These are phyloP conservation scores for Rosa persica DNA, from an alignment of 306 rosid species.

Conservation along the genomic window DNA sequence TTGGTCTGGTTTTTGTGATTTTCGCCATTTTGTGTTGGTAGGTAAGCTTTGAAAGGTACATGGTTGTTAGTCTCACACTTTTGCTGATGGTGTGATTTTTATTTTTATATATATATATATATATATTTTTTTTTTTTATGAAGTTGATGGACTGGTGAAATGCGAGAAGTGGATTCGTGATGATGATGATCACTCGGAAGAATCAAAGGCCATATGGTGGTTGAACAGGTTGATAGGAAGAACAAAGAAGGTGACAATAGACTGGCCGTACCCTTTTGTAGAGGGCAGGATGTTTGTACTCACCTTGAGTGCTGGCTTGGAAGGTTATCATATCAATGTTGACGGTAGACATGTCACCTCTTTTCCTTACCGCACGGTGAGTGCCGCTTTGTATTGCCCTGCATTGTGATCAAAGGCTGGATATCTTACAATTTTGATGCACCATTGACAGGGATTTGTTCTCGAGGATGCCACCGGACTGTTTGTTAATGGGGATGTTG, in stretches of 20 bases:
- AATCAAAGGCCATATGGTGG: constrained; percentile 91
- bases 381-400: constrained; percentile 32
- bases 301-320: constrained; percentile 85
- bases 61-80: constrained; percentile 7
- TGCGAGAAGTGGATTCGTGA: constrained; percentile 97
- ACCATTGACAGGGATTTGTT: constrained; percentile 77
- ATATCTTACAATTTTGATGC: not conserved
- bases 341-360: constrained; percentile 90
- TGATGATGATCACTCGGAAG: constrained; percentile 68
- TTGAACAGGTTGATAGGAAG: constrained; percentile 80
- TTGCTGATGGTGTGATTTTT: constrained; percentile 31
- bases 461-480: constrained; percentile 97
- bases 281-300: constrained; percentile 90
- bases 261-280: constrained; percentile 93
- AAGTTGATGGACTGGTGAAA: constrained; percentile 93
- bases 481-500: constrained; percentile 75
- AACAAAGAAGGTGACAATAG: constrained; percentile 63
- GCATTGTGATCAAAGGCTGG: not conserved
- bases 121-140: constrained; percentile 22
- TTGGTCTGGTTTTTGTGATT: not conserved
- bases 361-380: constrained; percentile 90
- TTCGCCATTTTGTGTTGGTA: not conserved
- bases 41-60: not conserved
- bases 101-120: no score
- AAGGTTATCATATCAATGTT: constrained; percentile 88